Conservation (phyloP, 805 yeast genomes). For the Saturnispora saitoi region DNA sequence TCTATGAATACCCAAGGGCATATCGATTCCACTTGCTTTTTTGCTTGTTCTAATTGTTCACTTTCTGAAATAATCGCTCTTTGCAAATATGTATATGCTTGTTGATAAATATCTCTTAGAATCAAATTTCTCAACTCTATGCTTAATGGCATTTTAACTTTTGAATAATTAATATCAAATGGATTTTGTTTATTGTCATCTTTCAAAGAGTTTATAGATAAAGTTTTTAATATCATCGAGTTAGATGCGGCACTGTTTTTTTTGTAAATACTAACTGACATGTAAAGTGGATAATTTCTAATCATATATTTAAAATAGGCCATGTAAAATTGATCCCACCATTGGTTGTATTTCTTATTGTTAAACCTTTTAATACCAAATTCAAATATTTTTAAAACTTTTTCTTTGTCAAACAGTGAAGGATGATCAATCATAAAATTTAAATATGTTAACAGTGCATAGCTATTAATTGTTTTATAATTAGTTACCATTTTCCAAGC, state of each 20-base stretch:
- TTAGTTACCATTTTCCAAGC: conserved; percentile 26
- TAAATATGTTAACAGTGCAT: conserved; percentile 23
- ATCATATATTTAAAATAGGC: conserved; percentile 26
- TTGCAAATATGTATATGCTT: conserved; percentile 16
- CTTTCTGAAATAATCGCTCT: conserved; percentile 10
- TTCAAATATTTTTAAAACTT: conserved; percentile 19
- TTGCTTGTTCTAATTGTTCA: conserved; percentile 9
- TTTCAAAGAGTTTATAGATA: neutral
- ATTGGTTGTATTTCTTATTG: conserved; percentile 15
- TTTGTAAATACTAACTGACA: conserved; percentile 20
- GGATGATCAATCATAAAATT: conserved; percentile 22
- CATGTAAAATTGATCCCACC: conserved; percentile 27
- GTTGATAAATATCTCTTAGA: conserved; percentile 24
- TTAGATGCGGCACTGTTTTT: conserved; percentile 5
- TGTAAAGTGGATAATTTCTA: conserved; percentile 19
- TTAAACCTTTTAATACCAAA: conserved; percentile 10
- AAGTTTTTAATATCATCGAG: neutral
- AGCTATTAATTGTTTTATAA: conserved; percentile 17
- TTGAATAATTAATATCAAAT: conserved; percentile 19
- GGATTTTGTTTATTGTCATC: conserved; percentile 22
- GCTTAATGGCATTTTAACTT: conserved; percentile 18
- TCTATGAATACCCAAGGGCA: conserved; percentile 21
- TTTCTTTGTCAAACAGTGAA: conserved; percentile 18
- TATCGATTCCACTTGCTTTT: conserved; percentile 12
- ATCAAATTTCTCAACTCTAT: conserved; percentile 15